These are phyloP conservation scores for Thraustochytrium striatum DNA, from an alignment of 352 stramenopile genomes.

Conservation along the genomic window DNA sequence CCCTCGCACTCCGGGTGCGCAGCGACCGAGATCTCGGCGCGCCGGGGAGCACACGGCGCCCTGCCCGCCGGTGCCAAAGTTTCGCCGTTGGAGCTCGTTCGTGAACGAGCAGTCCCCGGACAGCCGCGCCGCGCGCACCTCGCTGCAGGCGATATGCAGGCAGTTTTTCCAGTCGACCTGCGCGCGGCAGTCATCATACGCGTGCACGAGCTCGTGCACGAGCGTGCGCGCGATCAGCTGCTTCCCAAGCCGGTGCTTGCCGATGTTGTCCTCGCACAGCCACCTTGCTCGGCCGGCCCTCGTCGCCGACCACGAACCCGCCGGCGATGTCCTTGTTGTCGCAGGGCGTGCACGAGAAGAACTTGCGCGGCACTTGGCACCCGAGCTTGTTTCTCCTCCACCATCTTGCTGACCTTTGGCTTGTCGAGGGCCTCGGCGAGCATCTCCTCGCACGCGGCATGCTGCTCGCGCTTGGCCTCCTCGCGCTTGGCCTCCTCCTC, in stretches of 20 bases:
- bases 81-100: slow-evolving; percentile 82
- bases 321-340: slow-evolving; percentile 40
- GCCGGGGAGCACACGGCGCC: slow-evolving; percentile 79
- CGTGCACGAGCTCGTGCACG: slow-evolving; percentile 85
- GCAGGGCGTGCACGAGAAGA: slow-evolving; percentile 31
- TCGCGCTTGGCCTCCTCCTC: too few relatives aligned
- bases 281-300: slow-evolving; percentile 56
- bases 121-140: slow-evolving; percentile 61
- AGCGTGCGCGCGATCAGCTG: slow-evolving; percentile 77
- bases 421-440: slow-evolving; percentile 27
- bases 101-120: slow-evolving; percentile 33
- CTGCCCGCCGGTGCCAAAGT: slow-evolving; percentile 79
- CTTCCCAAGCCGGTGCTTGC: slow-evolving; percentile 65
- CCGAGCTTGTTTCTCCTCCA: slow-evolving; percentile 24
- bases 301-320: slow-evolving; percentile 19
- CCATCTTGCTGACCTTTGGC: slow-evolving; percentile 14
- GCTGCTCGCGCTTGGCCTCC: too few relatives aligned
- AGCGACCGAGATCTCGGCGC: slow-evolving; percentile 74
- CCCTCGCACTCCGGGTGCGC: slow-evolving; percentile 68
- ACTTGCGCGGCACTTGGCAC: slow-evolving; percentile 3
- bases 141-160: slow-evolving; percentile 83
- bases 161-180: slow-evolving; percentile 87
- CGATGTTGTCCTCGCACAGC: slow-evolving; percentile 81
- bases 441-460: slow-evolving; percentile 18
- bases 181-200: slow-evolving; percentile 83